Percentiles rank a stretch among this genome's conserved stretches.
These are phyloP conservation scores for Monilinia vaccinii-corymbosi DNA, from an alignment of 2,329 filamentous ascomycete genomes.

Conservation along the genomic window DNA sequence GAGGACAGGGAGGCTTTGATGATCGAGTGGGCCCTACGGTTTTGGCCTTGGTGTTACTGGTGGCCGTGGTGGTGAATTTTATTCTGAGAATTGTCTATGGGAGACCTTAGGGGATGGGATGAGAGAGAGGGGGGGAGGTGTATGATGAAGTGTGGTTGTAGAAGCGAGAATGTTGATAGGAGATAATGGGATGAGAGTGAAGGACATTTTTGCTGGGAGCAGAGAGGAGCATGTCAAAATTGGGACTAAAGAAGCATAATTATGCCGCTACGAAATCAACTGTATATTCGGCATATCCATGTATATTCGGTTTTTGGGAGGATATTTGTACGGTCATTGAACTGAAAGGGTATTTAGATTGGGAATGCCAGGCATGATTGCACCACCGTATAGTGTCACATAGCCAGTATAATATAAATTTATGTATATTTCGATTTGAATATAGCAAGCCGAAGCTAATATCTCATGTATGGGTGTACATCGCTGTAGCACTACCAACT, in stretches of 20 bases:
- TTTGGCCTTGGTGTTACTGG: constrained; percentile 73
- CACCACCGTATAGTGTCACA: neutral
- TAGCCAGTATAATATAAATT: neutral
- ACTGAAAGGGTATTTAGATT: neutral
- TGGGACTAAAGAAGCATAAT: neutral
- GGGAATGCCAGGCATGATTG: neutral
- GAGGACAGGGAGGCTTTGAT: constrained; percentile 92
- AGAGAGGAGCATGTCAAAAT: neutral
- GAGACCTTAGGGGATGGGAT: constrained; percentile 7
- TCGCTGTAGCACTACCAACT: neutral
- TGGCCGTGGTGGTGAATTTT: constrained; percentile 94
- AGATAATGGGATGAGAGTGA: neutral
- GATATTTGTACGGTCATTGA: neutral
- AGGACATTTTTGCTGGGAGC: neutral
- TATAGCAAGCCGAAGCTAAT: neutral
- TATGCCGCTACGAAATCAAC: neutral
- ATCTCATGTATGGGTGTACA: neutral
- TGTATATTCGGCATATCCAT: neutral
- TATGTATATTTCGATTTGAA: neutral
- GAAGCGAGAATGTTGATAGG: neutral
- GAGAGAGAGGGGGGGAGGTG: neutral
- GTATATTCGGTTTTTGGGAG: neutral
- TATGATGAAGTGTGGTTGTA: neutral
- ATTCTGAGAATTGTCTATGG: constrained; percentile 60
- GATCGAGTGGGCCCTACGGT: constrained; percentile 92